Evolutionary conservation across 257 asterid genomes (phyloP).

Genomic region (Capsicum baccatum): DNA sequence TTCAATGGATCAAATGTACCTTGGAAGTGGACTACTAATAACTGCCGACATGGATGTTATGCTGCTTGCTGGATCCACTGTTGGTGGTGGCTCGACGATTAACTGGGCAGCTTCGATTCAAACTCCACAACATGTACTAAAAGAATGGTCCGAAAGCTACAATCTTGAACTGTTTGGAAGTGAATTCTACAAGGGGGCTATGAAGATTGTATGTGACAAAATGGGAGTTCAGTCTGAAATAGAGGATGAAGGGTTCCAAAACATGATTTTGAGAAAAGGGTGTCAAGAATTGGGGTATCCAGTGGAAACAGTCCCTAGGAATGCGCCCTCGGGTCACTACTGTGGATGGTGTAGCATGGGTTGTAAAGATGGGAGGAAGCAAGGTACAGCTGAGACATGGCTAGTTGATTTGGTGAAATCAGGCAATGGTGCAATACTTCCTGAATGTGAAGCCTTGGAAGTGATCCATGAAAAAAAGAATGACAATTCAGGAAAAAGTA

Average conservation of each 20-base stretch:
- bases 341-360: conserved; percentile 89
- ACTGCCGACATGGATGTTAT: conserved; percentile 55
- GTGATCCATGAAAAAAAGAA: conserved; percentile 42
- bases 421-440: conserved; percentile 65
- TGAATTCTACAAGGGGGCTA: conserved; percentile 40
- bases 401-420: conserved; percentile 69
- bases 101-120: conserved; percentile 86
- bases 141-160: conserved; percentile 66
- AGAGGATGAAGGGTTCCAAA: conserved; percentile 59
- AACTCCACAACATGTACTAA: conserved; percentile 68
- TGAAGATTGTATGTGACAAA: conserved; percentile 56
- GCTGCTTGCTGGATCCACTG: conserved; percentile 80
- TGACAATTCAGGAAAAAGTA: conserved; percentile 21
- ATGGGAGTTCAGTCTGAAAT: conserved; percentile 66
- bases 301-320: conserved; percentile 60
- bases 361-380: conserved; percentile 73
- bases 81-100: conserved; percentile 84
- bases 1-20: conserved; percentile 79
- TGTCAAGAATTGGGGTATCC: conserved; percentile 68
- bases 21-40: conserved; percentile 58
- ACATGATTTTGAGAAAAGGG: conserved; percentile 78
- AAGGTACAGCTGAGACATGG: conserved; percentile 78
- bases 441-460: conserved; percentile 62
- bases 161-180: conserved; percentile 46
- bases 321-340: conserved; percentile 67